phyloP scores from a whole-genome alignment of 495 filamentous ascomycete species.

The Neurospora tetraspora region DNA sequence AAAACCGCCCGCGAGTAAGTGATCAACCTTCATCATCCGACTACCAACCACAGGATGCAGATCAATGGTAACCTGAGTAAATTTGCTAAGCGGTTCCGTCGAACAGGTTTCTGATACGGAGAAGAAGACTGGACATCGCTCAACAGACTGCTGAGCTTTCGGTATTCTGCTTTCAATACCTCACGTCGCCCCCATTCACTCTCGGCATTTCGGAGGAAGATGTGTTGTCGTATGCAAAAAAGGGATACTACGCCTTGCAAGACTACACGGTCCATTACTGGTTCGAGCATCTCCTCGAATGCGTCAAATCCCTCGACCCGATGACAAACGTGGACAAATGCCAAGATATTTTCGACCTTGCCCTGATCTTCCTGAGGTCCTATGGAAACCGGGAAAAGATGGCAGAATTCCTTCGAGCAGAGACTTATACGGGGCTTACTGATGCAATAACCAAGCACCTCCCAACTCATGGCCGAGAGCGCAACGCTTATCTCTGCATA shows the following conservation, averaged over 20 bases:
- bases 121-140: background rate
- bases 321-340: too few species aligned
- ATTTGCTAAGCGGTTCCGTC: background rate
- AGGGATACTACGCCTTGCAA: background rate
- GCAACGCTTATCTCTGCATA: background rate
- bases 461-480: background rate
- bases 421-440: background rate
- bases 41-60: too few species aligned
- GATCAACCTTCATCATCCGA: background rate
- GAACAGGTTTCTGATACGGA: background rate
- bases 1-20: background rate
- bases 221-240: background rate
- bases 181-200: background rate
- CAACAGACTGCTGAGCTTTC: background rate
- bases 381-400: background rate
- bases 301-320: too few species aligned
- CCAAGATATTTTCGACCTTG: too few species aligned
- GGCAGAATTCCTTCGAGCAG: background rate
- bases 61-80: background rate
- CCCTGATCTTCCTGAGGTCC: too few species aligned
- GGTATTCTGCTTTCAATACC: background rate
- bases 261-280: background rate
- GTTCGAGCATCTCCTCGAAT: too few species aligned
- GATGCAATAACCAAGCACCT: background rate
- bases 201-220: background rate